Evolutionary conservation across 2,329 filamentous ascomycete species (phyloP), one percentile per base, ranked within the genome.

Genomic region (Botrytis pseudocinerea): DNA sequence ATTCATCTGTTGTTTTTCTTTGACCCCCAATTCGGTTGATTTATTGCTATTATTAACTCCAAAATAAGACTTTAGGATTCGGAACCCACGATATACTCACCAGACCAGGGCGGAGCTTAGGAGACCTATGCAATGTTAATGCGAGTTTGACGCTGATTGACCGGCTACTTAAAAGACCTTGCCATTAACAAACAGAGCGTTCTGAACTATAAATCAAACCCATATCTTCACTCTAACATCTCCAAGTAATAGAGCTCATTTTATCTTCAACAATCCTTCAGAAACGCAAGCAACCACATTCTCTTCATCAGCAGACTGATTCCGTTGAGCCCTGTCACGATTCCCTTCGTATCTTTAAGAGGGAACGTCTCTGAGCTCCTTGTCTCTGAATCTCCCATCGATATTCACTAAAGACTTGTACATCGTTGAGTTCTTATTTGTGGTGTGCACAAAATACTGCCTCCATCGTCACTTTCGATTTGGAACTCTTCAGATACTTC

Each of bases 61-160:
- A 20, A 12, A 6, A 66, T 20, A 40, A 66, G 2, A 16, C 25
- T 25, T 12, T 66, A 35, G 25, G 25, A 22, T 25, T 28, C 20
- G 40, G 9, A 40, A 40, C 22, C 46, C 9, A 35, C 64, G n/a
- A 51, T 22, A 22, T 10, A 66, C 16, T 35, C 64, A 38, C 32
- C 32, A n/a, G 46, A 2, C 18, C 63, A 38, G 38, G 32, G 64
- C 32, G 4, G 18, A 20, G 22, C n/a, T 12, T 14, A 40, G 60
- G 60, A 62, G 60, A 48, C 14, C 42, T 35, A 48, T 38, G 20
- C 63, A 65, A 48, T 38, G 22, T 65, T 65, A 28, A 65, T 65
- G 28, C 44, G 10, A 44, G 12, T 65, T 40, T 40, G 35, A n/a
- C 60, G 22, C 32, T 20, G 60, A 62, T 62, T 62, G 42, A n/a